phyloP scores from a whole-genome alignment of 2,329 filamentous ascomycete species.

The Phyllosticta paracitricarpa region DNA sequence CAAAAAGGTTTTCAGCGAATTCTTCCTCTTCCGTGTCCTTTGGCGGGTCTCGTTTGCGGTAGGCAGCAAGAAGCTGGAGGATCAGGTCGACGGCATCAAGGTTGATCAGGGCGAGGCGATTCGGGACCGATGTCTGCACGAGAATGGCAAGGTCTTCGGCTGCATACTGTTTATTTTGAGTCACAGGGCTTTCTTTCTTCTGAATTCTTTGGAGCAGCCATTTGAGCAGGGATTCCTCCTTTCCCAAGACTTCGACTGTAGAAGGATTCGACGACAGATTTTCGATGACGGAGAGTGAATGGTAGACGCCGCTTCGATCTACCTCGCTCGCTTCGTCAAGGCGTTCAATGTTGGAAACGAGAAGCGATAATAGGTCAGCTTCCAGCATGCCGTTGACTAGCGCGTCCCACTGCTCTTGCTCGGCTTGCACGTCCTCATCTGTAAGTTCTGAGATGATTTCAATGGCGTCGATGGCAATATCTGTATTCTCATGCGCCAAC shows the following conservation, averaged over 20 bases:
- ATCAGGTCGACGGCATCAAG: slow-evolving; percentile 68
- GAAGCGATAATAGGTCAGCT: slow-evolving; percentile 61
- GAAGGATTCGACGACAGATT: slow-evolving; percentile 65
- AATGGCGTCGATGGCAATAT: slow-evolving; percentile 85
- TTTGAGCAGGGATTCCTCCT: slow-evolving; percentile 55
- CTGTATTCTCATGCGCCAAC: slow-evolving; percentile 89
- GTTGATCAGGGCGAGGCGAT: slow-evolving; percentile 50
- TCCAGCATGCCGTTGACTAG: slow-evolving; percentile 55
- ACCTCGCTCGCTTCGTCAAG: slow-evolving; percentile 63
- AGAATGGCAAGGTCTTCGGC: slow-evolving; percentile 87
- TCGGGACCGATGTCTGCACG: slow-evolving; percentile 61
- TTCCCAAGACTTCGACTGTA: slow-evolving; percentile 62
- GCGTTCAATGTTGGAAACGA: slow-evolving; percentile 68
- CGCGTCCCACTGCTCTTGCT: slow-evolving; percentile 68
- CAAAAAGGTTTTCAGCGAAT: slow-evolving; percentile 89
- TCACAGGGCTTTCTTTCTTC: slow-evolving; percentile 54
- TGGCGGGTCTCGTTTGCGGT: slow-evolving; percentile 75
- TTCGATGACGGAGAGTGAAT: slow-evolving; percentile 70
- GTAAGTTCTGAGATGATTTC: slow-evolving; percentile 86
- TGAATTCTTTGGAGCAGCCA: slow-evolving; percentile 74
- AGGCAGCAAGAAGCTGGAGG: slow-evolving; percentile 73
- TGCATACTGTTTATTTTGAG: slow-evolving; percentile 91
- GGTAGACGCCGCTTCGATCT: slow-evolving; percentile 79
- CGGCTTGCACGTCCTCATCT: slow-evolving; percentile 80
- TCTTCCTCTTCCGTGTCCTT: slow-evolving; percentile 87